Conservation (phyloP, 140 eudicot genomes). For the Bidens hawaiensis region DNA sequence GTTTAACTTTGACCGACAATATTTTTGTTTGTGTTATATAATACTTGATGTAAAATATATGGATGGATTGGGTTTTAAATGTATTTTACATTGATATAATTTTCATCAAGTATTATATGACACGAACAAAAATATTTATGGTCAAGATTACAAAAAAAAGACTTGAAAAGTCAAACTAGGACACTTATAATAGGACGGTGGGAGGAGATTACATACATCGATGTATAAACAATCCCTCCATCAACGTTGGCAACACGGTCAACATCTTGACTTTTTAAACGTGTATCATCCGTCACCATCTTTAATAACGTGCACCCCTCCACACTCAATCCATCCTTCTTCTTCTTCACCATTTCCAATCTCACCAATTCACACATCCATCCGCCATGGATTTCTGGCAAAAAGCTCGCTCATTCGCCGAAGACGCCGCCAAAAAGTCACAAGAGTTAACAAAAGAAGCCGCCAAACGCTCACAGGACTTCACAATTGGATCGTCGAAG, state of each 20-base stretch:
- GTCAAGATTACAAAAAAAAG: too few relatives aligned
- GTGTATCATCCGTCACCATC: constrained; percentile 20
- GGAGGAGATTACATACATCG: too few relatives aligned
- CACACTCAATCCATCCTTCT: constrained; percentile 17
- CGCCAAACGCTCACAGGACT: constrained; percentile 73
- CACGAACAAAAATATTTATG: too few relatives aligned
- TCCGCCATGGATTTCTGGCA: constrained; percentile 80
- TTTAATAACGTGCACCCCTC: constrained; percentile 33
- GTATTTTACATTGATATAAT: too few relatives aligned
- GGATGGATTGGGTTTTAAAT: too few relatives aligned
- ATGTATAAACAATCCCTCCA: too few relatives aligned
- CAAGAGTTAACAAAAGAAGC: constrained; percentile 60
- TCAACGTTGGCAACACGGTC: constrained; percentile 17
- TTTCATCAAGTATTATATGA: too few relatives aligned
- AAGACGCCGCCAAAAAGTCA: constrained; percentile 60
- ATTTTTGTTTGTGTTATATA: too few relatives aligned
- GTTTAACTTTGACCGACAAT: too few relatives aligned
- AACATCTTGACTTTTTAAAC: constrained; percentile 27
- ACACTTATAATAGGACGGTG: too few relatives aligned
- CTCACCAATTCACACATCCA: constrained; percentile 6
- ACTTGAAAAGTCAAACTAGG: too few relatives aligned
- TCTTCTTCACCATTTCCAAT: constrained; percentile 14
- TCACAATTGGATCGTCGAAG: constrained; percentile 52
- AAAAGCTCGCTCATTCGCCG: constrained; percentile 75
- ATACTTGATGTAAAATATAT: too few relatives aligned